Evolutionary conservation across 441 rosid genomes (phyloP), one percentile per base, ranked within the genome.

Genomic region (Euphorbia corollata): DNA sequence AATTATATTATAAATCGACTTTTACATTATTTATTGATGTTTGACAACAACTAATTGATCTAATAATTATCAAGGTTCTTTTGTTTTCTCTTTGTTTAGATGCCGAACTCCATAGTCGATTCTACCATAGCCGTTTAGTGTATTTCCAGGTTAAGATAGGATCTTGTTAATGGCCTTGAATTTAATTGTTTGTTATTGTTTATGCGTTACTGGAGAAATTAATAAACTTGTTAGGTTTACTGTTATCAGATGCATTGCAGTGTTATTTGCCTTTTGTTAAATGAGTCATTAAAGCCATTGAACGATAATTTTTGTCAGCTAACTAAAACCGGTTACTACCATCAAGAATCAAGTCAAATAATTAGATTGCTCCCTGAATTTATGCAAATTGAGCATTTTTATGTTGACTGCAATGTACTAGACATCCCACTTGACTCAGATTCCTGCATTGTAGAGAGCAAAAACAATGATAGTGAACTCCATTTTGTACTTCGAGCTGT

Each of bases 71-170:
- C 4, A 41, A 43, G 22, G 16, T 5, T 24, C 4, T 45, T 1
- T 65, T 34, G 20, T n/a, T 10, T 53, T 16, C 2, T 61, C 30
- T 39, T 38, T 15, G 19, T n/a, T 57, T 59, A 59, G 41, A 27
- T 59, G 45, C 32, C 0, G 1, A 61, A 22, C 13, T 39, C 27
- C 12, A 68, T 38, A 70, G 71, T 65, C 76, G n/a, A 54, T 66
- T 58, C 19, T 18, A 11, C 19, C 54, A 18, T 53, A 75, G 79
- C 70, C 71, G 32, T 4, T 20, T 47, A 47, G 51, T 47, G 13
- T 47, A 47, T 12, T 47, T 47, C 51, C 51, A 47, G 51, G 18
- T 0, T 47, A 16, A 47, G n/a, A 47, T 47, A 13, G 13, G 4
- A n/a, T 16, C 16, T 16, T 16, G 6, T 12, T 12, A 12, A 12